A percentile compares a stretch with the other conserved stretches of the same genome.
Evolutionary conservation across 225 moss, liverwort and hornwort species (phyloP).

Genomic region (Physcomitrium patens): DNA sequence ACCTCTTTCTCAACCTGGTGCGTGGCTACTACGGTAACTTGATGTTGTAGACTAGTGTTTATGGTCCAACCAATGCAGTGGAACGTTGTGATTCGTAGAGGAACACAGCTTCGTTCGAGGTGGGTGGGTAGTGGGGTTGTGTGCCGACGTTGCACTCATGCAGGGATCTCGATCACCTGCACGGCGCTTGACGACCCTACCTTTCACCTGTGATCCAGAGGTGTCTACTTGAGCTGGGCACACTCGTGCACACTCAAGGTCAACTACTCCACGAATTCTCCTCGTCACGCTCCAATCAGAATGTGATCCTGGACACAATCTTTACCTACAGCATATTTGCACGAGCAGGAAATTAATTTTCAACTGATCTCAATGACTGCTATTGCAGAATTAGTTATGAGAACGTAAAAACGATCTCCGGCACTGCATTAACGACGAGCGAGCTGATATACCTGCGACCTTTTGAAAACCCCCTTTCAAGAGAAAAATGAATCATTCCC

Average conservation of each 20-base stretch:
- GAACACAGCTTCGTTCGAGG: no score
- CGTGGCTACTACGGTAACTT: no score
- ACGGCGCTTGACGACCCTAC: background rate
- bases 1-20: no score
- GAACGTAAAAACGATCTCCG: background rate
- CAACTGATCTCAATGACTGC: background rate
- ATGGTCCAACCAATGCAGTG: no score
- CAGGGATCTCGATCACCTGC: no score
- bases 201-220: background rate
- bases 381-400: background rate
- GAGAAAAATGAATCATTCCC: slow-evolving; percentile 3
- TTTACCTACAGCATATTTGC: background rate
- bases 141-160: no score
- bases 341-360: background rate
- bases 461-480: background rate
- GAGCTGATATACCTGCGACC: background rate
- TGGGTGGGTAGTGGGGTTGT: no score
- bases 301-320: background rate
- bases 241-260: background rate
- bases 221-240: background rate
- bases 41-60: no score
- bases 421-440: background rate
- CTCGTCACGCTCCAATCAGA: slow-evolving; percentile 1
- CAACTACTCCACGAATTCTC: background rate
- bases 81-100: no score